phyloP scores from a whole-genome alignment of 2,329 filamentous ascomycete genomes.

The Paraconiothyrium sp. region DNA sequence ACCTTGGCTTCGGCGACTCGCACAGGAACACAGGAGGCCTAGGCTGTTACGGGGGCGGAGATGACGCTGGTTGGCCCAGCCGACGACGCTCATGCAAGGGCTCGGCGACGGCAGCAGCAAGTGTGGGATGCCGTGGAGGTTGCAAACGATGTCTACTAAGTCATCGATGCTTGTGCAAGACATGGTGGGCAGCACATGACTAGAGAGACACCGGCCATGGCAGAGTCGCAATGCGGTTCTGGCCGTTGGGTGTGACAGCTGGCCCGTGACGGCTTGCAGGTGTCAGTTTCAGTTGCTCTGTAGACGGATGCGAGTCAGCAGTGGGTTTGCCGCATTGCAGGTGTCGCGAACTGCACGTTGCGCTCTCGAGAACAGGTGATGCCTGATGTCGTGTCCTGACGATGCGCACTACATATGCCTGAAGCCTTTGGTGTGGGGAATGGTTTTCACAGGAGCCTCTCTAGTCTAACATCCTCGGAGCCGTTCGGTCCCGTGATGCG shows the following conservation, averaged over 20 bases:
- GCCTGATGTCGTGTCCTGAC: neutral
- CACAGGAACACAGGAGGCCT: neutral
- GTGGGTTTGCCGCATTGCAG: neutral
- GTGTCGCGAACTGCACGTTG: neutral
- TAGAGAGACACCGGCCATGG: neutral
- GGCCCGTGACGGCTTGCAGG: neutral
- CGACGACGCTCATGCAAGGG: constrained; percentile 9
- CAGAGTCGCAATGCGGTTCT: neutral
- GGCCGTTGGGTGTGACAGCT: neutral
- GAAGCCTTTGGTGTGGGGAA: neutral
- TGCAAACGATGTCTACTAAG: neutral
- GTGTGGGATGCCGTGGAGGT: neutral
- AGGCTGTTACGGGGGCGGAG: neutral
- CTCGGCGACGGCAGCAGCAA: constrained; percentile 1
- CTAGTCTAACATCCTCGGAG: neutral
- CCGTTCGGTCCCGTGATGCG: neutral
- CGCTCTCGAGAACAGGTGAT: neutral
- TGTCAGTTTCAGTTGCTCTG: constrained; percentile 9
- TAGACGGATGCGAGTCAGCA: constrained; percentile 11
- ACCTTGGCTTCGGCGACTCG: neutral
- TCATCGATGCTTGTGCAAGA: neutral
- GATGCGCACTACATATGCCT: neutral
- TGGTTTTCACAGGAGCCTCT: neutral
- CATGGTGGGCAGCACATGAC: constrained; percentile 2
- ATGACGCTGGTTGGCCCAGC: constrained; percentile 5